Conservation (phyloP, 305 asterid species). For the Monarda citriodora region DNA sequence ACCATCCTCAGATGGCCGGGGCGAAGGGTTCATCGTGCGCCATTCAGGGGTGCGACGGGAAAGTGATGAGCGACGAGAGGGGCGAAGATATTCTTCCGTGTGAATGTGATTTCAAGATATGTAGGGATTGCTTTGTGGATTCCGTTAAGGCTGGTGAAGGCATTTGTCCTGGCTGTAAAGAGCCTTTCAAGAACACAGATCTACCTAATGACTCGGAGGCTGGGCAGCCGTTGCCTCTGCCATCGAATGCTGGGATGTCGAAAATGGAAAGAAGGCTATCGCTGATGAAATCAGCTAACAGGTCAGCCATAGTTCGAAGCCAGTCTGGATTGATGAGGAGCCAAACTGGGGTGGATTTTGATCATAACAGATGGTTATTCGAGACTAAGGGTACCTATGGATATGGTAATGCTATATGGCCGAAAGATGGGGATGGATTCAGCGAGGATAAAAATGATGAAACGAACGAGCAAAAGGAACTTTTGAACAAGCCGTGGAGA, state of each 20-base stretch:
- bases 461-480: slow-evolving; percentile 62
- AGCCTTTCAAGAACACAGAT: slow-evolving; percentile 77
- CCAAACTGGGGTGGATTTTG: slow-evolving; percentile 88
- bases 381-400: slow-evolving; percentile 98
- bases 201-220: slow-evolving; percentile 48
- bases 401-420: slow-evolving; percentile 99
- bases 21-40: slow-evolving; percentile 89
- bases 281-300: slow-evolving; percentile 74
- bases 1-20: slow-evolving; percentile 99
- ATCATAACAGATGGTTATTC: slow-evolving; percentile 91
- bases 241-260: slow-evolving; percentile 66
- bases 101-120: slow-evolving; percentile 97
- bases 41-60: slow-evolving; percentile 92
- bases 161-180: slow-evolving; percentile 96
- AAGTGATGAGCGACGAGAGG: slow-evolving; percentile 90
- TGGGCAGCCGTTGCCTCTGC: slow-evolving; percentile 57
- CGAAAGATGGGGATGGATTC: slow-evolving; percentile 61
- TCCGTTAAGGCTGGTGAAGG: slow-evolving; percentile 83
- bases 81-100: slow-evolving; percentile 95
- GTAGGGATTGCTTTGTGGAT: slow-evolving; percentile 84
- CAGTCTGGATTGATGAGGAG: slow-evolving; percentile 82
- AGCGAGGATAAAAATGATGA: slow-evolving; percentile 50
- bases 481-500: slow-evolving; percentile 93
- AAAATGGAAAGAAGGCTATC: slow-evolving; percentile 94
- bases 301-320: slow-evolving; percentile 66